Evolutionary conservation across 352 stramenopile species (phyloP).

Genomic region (Globisporangium solare): DNA sequence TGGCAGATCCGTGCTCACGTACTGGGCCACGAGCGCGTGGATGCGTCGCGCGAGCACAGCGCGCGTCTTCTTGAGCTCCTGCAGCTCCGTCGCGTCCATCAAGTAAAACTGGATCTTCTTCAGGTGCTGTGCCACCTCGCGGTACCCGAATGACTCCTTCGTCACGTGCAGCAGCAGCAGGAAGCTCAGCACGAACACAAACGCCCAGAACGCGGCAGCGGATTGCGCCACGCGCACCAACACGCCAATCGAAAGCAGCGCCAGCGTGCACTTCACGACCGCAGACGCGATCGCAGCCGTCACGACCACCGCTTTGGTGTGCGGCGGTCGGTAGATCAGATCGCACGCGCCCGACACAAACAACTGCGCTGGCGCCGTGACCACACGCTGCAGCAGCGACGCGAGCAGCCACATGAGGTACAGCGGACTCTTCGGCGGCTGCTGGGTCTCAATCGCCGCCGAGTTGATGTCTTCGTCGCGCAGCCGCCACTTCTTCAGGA

Average conservation of each 20-base stretch:
- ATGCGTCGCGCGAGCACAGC: constrained; percentile 54
- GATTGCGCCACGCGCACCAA: constrained; percentile 28
- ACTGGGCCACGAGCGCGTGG: constrained; percentile 60
- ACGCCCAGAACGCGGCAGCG: constrained; percentile 24
- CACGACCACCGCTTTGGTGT: constrained; percentile 20
- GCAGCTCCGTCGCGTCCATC: constrained; percentile 52
- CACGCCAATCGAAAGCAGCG: constrained; percentile 21
- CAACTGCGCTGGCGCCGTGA: constrained; percentile 34
- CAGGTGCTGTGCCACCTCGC: constrained; percentile 52
- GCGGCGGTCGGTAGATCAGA: constrained; percentile 43
- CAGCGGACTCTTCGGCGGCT: constrained; percentile 32
- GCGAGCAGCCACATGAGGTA: constrained; percentile 44
- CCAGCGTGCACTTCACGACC: constrained; percentile 10
- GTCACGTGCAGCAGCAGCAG: constrained; percentile 31
- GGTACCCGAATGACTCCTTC: constrained; percentile 27
- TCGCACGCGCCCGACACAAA: constrained; percentile 48
- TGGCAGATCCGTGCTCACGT: constrained; percentile 58
- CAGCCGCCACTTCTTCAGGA: constrained; percentile 58
- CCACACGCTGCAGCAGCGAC: constrained; percentile 33
- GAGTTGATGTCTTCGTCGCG: constrained; percentile 71
- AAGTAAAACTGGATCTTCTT: constrained; percentile 75
- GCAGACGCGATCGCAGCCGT: constrained; percentile 7
- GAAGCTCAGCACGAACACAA: constrained; percentile 22
- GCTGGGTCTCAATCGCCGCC: constrained; percentile 33
- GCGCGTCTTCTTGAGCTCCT: constrained; percentile 48